phyloP scores from a whole-genome alignment of 2,329 filamentous ascomycete genomes.

The Acephala macrosclerotiorum region DNA sequence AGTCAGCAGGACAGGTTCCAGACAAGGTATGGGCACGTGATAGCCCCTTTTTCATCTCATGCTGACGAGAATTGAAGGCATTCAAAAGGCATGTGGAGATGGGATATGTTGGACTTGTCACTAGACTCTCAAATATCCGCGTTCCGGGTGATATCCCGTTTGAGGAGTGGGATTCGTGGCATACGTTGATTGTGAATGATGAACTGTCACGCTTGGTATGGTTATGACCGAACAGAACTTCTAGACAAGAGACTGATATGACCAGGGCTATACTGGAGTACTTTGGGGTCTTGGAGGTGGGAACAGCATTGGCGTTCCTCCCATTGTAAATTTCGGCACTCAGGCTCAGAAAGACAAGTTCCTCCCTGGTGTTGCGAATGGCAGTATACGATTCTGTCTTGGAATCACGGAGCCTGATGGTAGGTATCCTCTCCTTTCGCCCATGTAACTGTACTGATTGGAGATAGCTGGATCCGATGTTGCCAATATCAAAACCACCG shows the following conservation, averaged over 20 bases:
- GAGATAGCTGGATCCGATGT: constrained; percentile 65
- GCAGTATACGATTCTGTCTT: constrained; percentile 67
- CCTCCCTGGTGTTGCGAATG: constrained; percentile 64
- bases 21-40: constrained; percentile 49
- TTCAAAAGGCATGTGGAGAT: constrained; percentile 41
- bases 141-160: constrained; percentile 54
- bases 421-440: constrained; percentile 55
- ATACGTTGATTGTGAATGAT: constrained; percentile 61
- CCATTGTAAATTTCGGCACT: constrained; percentile 68
- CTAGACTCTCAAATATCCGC: constrained; percentile 48
- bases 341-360: constrained; percentile 64
- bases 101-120: constrained; percentile 45
- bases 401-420: constrained; percentile 70
- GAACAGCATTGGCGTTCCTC: constrained; percentile 68
- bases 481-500: constrained; percentile 67
- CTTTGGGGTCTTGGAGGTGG: constrained; percentile 64
- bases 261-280: constrained; percentile 60
- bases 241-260: constrained; percentile 17
- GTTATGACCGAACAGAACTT: neutral
- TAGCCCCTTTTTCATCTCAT: constrained; percentile 10
- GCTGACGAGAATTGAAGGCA: constrained; percentile 30
- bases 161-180: constrained; percentile 62
- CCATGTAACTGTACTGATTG: constrained; percentile 17
- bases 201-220: constrained; percentile 57
- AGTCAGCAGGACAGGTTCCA: constrained; percentile 61